A percentile compares a stretch with the other conserved stretches of the same genome.
These are phyloP conservation scores for Alternaria novae-zelandiae DNA, from an alignment of 2,329 filamentous ascomycete species.

Conservation along the genomic window DNA sequence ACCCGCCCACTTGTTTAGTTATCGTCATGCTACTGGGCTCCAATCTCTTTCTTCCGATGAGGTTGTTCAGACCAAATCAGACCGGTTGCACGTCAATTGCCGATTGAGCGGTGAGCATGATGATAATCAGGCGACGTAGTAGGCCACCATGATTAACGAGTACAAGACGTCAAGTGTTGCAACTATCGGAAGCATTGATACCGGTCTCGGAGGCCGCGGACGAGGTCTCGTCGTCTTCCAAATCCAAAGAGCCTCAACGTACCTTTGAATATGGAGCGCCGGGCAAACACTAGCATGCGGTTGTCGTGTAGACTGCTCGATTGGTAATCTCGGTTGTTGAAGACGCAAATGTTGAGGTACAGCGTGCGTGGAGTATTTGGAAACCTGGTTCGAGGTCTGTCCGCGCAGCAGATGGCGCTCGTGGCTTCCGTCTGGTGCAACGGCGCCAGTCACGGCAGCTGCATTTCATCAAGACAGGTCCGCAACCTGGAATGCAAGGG, in stretches of 20 bases:
- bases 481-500: slow-evolving; percentile 15
- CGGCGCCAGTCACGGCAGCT: slow-evolving; percentile 27
- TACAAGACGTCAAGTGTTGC: neutral
- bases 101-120: slow-evolving; percentile 8
- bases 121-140: slow-evolving; percentile 9
- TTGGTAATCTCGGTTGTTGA: neutral
- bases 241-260: neutral
- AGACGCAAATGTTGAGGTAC: neutral
- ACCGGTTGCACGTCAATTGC: slow-evolving; percentile 12
- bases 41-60: slow-evolving; percentile 14
- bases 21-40: slow-evolving; percentile 31
- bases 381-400: slow-evolving; percentile 29
- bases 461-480: slow-evolving; percentile 9
- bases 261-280: neutral
- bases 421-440: slow-evolving; percentile 38
- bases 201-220: neutral
- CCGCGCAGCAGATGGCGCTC: slow-evolving; percentile 37
- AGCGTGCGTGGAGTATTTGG: slow-evolving; percentile 20
- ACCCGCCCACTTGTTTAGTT: slow-evolving; percentile 30
- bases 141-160: neutral
- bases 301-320: neutral
- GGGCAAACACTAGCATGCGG: neutral
- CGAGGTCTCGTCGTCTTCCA: neutral
- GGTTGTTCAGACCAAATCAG: slow-evolving; percentile 12
- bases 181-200: neutral